A percentile compares a stretch with the other conserved stretches of the same genome.
Conservation (phyloP, 805 yeast species). For the Candida arabinofermentans region DNA sequence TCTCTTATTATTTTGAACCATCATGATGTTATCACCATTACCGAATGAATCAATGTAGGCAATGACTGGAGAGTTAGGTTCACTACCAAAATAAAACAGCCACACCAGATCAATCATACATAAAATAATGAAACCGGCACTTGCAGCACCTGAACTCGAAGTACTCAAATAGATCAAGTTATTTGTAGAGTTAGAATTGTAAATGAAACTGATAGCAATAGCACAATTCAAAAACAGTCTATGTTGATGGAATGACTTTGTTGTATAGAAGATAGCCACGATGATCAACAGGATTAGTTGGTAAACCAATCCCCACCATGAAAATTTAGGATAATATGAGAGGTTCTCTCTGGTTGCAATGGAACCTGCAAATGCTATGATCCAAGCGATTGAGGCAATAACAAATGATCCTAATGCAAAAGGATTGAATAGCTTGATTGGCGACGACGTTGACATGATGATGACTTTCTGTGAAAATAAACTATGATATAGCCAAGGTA, state of each 20-base stretch:
- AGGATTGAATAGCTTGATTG: slow-evolving; percentile 44
- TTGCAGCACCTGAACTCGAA: slow-evolving; percentile 74
- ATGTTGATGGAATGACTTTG: slow-evolving; percentile 65
- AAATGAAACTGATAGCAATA: slow-evolving; percentile 71
- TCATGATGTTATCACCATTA: slow-evolving; percentile 32
- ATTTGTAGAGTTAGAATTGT: slow-evolving; percentile 81
- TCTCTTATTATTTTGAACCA: slow-evolving; percentile 11
- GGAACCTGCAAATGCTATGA: slow-evolving; percentile 84
- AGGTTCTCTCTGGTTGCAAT: slow-evolving; percentile 45
- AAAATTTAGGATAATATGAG: slow-evolving; percentile 65
- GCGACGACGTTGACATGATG: slow-evolving; percentile 15
- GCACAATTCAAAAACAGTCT: slow-evolving; percentile 53
- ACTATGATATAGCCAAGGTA: too few species aligned
- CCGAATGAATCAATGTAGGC: slow-evolving; percentile 83
- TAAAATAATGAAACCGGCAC: slow-evolving; percentile 85
- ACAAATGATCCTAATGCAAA: slow-evolving; percentile 81
- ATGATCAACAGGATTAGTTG: slow-evolving; percentile 58
- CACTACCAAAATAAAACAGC: slow-evolving; percentile 88
- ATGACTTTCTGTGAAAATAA: background rate
- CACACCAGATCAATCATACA: slow-evolving; percentile 81
- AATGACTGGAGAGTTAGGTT: slow-evolving; percentile 82
- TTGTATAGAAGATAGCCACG: slow-evolving; percentile 50
- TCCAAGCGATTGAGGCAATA: slow-evolving; percentile 76
- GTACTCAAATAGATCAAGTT: slow-evolving; percentile 65
- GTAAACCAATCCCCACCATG: slow-evolving; percentile 96